phyloP scores from a whole-genome alignment of 805 yeast species.

The Yarrowia hollandica region DNA sequence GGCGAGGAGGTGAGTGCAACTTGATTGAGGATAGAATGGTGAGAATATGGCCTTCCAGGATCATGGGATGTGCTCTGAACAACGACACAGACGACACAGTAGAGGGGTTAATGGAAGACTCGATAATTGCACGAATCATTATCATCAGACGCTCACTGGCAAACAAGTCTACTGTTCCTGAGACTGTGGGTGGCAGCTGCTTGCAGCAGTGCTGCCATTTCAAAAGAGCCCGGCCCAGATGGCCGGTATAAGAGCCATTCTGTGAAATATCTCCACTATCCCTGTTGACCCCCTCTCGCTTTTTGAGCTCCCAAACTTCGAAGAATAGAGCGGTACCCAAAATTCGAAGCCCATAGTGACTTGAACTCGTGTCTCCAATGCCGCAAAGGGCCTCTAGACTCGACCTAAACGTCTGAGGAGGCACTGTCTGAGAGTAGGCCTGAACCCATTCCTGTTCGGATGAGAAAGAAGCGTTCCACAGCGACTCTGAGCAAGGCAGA shows the following conservation, averaged over 20 bases:
- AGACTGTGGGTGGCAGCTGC: conserved; percentile 21
- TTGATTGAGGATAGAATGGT: conserved; percentile 31
- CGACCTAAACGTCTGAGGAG: conserved; percentile 32
- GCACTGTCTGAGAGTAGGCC: conserved; percentile 20
- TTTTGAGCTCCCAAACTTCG: conserved; percentile 32
- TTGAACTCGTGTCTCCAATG: conserved; percentile 21
- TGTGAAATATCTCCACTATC: neutral
- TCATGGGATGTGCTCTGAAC: conserved; percentile 34
- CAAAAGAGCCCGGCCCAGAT: neutral
- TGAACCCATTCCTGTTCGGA: conserved; percentile 35
- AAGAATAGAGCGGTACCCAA: conserved; percentile 37
- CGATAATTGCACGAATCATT: conserved; percentile 24
- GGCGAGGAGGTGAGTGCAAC: conserved; percentile 24
- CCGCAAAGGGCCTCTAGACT: conserved; percentile 32
- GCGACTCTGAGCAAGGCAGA: conserved; percentile 41
- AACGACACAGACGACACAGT: conserved; percentile 13
- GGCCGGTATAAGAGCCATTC: neutral
- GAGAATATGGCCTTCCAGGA: conserved; percentile 32
- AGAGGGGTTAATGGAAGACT: conserved; percentile 19
- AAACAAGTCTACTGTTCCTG: conserved; percentile 13
- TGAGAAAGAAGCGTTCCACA: conserved; percentile 38
- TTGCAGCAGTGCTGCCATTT: conserved; percentile 25
- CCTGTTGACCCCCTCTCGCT: conserved; percentile 1
- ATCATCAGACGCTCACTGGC: conserved; percentile 27
- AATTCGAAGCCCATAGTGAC: conserved; percentile 32